Conservation (phyloP, 345 rosid genomes). For the Citrus mangshanensis region DNA sequence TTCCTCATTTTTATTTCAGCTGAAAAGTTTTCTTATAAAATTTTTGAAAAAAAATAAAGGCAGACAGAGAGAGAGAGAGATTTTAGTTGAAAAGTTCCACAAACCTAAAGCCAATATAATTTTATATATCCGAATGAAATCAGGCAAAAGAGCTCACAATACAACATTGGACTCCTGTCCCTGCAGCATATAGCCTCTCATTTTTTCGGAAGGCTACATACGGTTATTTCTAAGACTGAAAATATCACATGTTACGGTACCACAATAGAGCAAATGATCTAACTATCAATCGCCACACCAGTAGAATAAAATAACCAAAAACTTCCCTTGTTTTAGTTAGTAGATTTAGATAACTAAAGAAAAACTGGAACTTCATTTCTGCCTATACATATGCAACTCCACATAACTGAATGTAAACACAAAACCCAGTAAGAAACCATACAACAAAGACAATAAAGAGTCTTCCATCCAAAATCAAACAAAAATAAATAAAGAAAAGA, state of each 20-base stretch:
- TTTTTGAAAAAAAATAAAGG: background rate
- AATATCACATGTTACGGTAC: background rate
- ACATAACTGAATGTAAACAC: background rate
- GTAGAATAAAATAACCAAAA: background rate
- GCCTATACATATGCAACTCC: background rate
- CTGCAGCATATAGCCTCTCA: background rate
- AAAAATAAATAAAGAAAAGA: background rate
- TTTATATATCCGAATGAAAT: background rate
- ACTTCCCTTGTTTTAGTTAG: background rate
- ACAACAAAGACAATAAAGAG: background rate
- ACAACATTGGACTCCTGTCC: background rate
- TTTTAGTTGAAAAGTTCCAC: background rate
- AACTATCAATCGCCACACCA: background rate
- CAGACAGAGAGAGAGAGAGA: background rate
- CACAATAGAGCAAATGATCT: background rate
- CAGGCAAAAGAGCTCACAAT: background rate
- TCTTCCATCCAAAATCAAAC: constrained; percentile 10
- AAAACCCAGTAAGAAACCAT: background rate
- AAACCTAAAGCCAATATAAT: background rate
- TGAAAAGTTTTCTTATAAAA: background rate
- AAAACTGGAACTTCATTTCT: background rate
- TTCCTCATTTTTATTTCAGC: background rate
- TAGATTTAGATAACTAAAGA: background rate
- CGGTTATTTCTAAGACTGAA: background rate
- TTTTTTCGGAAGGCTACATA: background rate